phyloP scores from a whole-genome alignment of 2,329 filamentous ascomycete genomes.

The Tolypocladium paradoxum region DNA sequence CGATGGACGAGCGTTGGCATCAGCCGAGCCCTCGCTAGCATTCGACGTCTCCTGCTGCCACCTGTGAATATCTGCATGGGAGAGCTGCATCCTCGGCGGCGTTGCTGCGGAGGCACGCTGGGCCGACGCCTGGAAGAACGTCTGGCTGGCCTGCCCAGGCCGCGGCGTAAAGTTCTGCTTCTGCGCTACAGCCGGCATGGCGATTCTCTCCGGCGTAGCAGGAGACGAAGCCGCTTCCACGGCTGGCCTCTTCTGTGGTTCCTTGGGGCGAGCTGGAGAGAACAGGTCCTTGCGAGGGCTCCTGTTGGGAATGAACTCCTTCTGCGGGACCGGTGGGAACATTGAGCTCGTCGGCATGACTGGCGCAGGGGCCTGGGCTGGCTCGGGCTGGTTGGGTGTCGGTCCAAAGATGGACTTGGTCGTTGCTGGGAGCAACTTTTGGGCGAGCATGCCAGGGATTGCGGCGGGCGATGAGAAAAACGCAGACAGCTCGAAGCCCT shows the following conservation, averaged over 20 bases:
- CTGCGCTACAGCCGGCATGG: slow-evolving; percentile 28
- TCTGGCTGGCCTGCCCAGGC: slow-evolving; percentile 20
- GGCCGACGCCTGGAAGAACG: slow-evolving; percentile 28
- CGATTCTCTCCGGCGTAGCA: slow-evolving; percentile 20
- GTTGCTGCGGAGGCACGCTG: slow-evolving; percentile 17
- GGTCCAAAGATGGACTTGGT: slow-evolving; percentile 8
- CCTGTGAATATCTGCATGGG: slow-evolving; percentile 27
- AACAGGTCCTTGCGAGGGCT: slow-evolving; percentile 22
- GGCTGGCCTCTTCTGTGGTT: not conserved
- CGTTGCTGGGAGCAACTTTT: slow-evolving; percentile 18
- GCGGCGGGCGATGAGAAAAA: slow-evolving; percentile 48
- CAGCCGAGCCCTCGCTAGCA: slow-evolving; percentile 25
- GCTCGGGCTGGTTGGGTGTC: slow-evolving; percentile 9
- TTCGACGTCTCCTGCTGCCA: slow-evolving; percentile 30
- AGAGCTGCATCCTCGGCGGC: slow-evolving; percentile 30
- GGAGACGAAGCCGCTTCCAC: slow-evolving; percentile 8
- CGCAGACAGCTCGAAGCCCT: slow-evolving; percentile 35
- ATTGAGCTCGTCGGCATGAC: slow-evolving; percentile 25
- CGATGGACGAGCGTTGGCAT: slow-evolving; percentile 20
- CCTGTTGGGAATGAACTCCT: slow-evolving; percentile 19
- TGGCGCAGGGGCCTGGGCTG: slow-evolving; percentile 9
- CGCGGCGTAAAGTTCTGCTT: slow-evolving; percentile 39
- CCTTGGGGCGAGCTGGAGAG: slow-evolving; percentile 18
- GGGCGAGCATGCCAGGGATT: slow-evolving; percentile 22
- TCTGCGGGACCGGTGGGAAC: slow-evolving; percentile 25